A percentile compares a stretch with the other conserved stretches of the same genome.
These are phyloP conservation scores for Trichopus zeylanicus DNA, from an alignment of 116 monocot species.

Conservation along the genomic window DNA sequence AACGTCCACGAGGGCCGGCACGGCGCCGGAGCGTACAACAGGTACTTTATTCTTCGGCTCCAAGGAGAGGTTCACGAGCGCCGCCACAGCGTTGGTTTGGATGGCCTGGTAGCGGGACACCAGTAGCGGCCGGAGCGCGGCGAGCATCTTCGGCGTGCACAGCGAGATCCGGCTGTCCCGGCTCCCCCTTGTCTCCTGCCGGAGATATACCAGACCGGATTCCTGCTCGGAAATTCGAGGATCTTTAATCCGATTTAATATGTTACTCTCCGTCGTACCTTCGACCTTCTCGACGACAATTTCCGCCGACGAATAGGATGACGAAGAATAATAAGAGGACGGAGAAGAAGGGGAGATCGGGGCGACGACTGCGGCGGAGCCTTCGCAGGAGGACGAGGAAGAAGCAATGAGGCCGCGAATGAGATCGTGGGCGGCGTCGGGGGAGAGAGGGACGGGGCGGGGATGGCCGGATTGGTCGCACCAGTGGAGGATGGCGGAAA, in stretches of 20 bases:
- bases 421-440: slow-evolving; percentile 12
- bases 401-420: slow-evolving; percentile 7
- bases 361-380: background rate
- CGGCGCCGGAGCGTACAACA: slow-evolving; percentile 39
- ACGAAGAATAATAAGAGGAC: slow-evolving; percentile 14
- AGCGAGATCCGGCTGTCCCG: slow-evolving; percentile 29
- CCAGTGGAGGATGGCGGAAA: slow-evolving; percentile 38
- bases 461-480: slow-evolving; percentile 31
- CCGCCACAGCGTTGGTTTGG: slow-evolving; percentile 32
- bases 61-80: slow-evolving; percentile 49
- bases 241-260: slow-evolving; percentile 25
- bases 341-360: slow-evolving; percentile 13
- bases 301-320: slow-evolving; percentile 19
- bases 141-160: slow-evolving; percentile 44
- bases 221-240: slow-evolving; percentile 24
- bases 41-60: slow-evolving; percentile 38
- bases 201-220: slow-evolving; percentile 25
- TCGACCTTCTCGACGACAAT: background rate
- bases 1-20: slow-evolving; percentile 43
- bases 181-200: slow-evolving; percentile 37
- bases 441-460: slow-evolving; percentile 23
- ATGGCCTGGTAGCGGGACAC: slow-evolving; percentile 18
- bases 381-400: background rate
- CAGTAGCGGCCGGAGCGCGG: slow-evolving; percentile 34
- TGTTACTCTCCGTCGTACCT: slow-evolving; percentile 35